Evolutionary conservation across 768 basidiomycete genomes (phyloP).

Genomic region (Boletus barrowsii): DNA sequence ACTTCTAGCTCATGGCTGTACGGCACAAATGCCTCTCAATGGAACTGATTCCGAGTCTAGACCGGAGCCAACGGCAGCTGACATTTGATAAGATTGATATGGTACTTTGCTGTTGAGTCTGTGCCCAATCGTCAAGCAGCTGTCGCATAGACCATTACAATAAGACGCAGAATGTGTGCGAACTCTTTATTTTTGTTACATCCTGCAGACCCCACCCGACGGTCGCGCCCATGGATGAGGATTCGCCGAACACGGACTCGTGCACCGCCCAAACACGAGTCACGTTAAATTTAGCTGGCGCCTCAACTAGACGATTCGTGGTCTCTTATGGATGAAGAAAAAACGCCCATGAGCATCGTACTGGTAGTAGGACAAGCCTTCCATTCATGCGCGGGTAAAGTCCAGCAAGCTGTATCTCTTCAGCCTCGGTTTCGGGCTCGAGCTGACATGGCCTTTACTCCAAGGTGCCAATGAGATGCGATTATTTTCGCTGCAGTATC

Average conservation of each 20-base stretch:
- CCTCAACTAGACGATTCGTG: not conserved
- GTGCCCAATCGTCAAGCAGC: not conserved
- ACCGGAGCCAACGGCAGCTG: not conserved
- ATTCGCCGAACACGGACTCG: not conserved
- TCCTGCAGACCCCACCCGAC: too few relatives aligned
- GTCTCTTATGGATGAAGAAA: not conserved
- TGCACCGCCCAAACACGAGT: not conserved
- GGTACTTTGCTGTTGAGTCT: not conserved
- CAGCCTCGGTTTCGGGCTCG: not conserved
- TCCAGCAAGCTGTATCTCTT: not conserved
- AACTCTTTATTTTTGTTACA: too few relatives aligned
- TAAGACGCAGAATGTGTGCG: not conserved
- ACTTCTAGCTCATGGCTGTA: not conserved
- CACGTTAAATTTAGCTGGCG: not conserved
- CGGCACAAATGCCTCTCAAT: not conserved
- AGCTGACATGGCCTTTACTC: not conserved
- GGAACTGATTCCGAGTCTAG: not conserved
- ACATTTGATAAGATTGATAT: not conserved
- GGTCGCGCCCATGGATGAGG: too few relatives aligned
- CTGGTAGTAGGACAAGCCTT: not conserved
- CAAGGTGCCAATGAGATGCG: slow-evolving; percentile 6
- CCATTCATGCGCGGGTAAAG: slow-evolving; percentile 1
- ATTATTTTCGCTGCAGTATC: not conserved
- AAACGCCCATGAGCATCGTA: not conserved
- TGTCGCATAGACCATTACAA: not conserved